Base-by-base conservation (phyloP, 106 monocot genomes). In the Iris macrosiphon region DNA sequence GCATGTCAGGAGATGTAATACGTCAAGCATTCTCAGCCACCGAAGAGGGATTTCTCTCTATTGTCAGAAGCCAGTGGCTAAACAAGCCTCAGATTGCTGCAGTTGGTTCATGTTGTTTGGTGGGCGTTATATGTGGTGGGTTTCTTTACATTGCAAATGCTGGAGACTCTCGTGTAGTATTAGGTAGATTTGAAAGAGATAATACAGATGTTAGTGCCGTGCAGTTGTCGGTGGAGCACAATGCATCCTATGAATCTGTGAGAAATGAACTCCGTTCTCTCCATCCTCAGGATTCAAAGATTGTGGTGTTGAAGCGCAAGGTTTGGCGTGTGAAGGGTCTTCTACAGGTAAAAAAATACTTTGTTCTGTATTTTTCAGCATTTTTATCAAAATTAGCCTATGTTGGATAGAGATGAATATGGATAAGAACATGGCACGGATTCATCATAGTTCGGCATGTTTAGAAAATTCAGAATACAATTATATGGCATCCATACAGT, bases 291-390 rank as follows among this genome's bases (percentile, higher is more conserved):
- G 92, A 79, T 77, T 50, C 92, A 7, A 52, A 73, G 28, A 79
- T 82, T 62, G 82, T 83, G 7, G 67, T 82, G 17, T 33, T 79
- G 20, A 78, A 79, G 38, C 68, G 76, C 47, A 71, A 79, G 19
- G 76, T 79, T 65, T 91, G 85, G 86, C 79, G 86, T 34, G 87
- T 92, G 29, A 92, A 86, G 48, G 92, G 92, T 8, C 34, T 79
- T 23, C 79, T 92, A 25, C 92, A 87, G 92, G 86, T 92, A 65
- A 13, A n/a, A n/a, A n/a, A n/a, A n/a, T n/a, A n/a, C n/a, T n/a
- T n/a, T n/a, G n/a, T n/a, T n/a, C n/a, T n/a, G n/a, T n/a, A n/a
- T n/a, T n/a, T n/a, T n/a, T n/a, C n/a, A n/a, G n/a, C n/a, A n/a
- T n/a, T n/a, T n/a, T n/a, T n/a, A n/a, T n/a, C n/a, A n/a, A n/a